These are phyloP conservation scores for Phylloporus scabripes DNA, from an alignment of 768 basidiomycete species.

Conservation along the genomic window DNA sequence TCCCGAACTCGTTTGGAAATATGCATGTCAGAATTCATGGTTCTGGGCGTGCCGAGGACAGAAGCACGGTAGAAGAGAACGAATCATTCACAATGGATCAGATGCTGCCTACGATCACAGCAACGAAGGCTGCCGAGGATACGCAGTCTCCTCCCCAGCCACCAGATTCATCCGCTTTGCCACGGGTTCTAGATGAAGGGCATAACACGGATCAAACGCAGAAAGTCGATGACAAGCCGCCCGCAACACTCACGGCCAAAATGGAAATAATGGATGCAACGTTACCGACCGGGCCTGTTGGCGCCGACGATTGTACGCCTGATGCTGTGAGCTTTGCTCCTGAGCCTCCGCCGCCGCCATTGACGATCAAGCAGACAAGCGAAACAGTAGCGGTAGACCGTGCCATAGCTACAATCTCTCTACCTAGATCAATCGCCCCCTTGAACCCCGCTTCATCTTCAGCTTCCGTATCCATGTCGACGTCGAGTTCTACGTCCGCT, in stretches of 20 bases:
- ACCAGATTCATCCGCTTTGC: neutral
- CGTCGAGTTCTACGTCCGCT: conserved; percentile 20
- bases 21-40: neutral
- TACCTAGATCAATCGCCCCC: neutral
- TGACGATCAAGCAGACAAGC: conserved; percentile 19
- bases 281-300: conserved; percentile 17
- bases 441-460: conserved; percentile 9
- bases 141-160: neutral
- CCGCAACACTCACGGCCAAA: conserved; percentile 19
- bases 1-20: neutral
- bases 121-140: neutral
- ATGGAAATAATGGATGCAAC: conserved; percentile 22
- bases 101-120: neutral
- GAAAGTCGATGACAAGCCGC: conserved; percentile 1
- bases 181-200: conserved; percentile 2
- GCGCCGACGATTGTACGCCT: conserved; percentile 15
- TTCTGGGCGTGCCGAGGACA: conserved; percentile 1
- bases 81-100: neutral
- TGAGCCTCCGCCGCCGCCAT: conserved; percentile 31
- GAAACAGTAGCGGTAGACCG: conserved; percentile 9
- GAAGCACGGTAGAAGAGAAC: neutral
- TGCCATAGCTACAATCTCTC: neutral
- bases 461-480: conserved; percentile 15
- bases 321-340: conserved; percentile 26
- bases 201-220: conserved; percentile 6